Conservation (phyloP, 2,329 filamentous ascomycete genomes). For the Leptographium lundbergii region DNA sequence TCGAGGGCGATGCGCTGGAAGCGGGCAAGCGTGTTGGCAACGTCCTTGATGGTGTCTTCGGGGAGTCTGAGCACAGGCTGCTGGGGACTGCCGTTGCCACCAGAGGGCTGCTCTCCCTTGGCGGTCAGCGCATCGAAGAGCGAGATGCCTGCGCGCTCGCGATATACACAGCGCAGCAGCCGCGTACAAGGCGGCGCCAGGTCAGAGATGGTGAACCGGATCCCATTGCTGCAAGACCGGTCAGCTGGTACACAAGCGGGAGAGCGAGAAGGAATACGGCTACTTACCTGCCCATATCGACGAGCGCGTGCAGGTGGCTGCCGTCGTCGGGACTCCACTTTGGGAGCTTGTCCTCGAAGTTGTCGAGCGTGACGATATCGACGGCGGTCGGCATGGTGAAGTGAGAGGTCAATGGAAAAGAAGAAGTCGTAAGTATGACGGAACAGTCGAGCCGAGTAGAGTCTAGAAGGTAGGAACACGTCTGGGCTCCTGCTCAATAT, state of each 20-base stretch:
- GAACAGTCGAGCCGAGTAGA: neutral
- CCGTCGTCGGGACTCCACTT: slow-evolving; percentile 32
- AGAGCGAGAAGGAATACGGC: slow-evolving; percentile 3
- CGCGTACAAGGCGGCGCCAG: slow-evolving; percentile 59
- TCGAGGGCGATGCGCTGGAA: slow-evolving; percentile 58
- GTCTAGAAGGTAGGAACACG: neutral
- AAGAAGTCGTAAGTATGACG: neutral
- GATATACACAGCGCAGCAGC: slow-evolving; percentile 64
- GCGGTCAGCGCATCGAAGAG: slow-evolving; percentile 65
- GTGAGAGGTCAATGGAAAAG: too few species aligned
- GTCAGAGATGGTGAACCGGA: slow-evolving; percentile 81
- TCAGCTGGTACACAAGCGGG: neutral
- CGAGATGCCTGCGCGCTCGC: slow-evolving; percentile 68
- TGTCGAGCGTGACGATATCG: slow-evolving; percentile 38
- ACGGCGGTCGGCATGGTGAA: slow-evolving; percentile 11
- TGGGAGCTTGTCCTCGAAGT: slow-evolving; percentile 34
- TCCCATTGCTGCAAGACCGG: slow-evolving; percentile 56
- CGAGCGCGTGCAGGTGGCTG: slow-evolving; percentile 41
- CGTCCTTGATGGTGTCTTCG: slow-evolving; percentile 45
- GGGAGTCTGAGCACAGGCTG: slow-evolving; percentile 30
- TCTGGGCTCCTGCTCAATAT: neutral
- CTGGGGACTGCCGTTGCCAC: neutral
- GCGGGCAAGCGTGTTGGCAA: slow-evolving; percentile 52
- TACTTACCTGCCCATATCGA: slow-evolving; percentile 46
- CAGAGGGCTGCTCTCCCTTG: slow-evolving; percentile 11